phyloP scores from a whole-genome alignment of 2,329 filamentous ascomycete species.

The Keithomyces neogunnii region DNA sequence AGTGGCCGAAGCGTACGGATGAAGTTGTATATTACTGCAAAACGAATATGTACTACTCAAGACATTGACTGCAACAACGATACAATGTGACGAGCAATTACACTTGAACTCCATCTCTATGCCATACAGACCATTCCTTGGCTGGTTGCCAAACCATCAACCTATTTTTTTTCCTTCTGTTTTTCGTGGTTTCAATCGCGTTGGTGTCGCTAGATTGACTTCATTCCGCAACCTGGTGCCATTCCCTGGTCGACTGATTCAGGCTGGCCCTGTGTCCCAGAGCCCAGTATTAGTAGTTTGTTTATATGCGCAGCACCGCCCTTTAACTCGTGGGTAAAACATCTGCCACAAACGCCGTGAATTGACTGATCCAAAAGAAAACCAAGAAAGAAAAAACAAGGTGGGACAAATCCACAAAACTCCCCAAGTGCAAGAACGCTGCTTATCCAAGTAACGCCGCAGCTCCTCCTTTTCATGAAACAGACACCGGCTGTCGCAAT shows the following conservation, averaged over 20 bases:
- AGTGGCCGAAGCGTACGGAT: constrained; percentile 3
- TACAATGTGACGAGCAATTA: constrained; percentile 8
- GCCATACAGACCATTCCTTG: not conserved
- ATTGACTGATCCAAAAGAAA: not conserved
- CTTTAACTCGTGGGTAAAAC: not conserved
- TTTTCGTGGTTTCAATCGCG: not conserved
- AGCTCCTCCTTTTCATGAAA: not conserved
- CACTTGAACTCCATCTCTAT: constrained; percentile 1
- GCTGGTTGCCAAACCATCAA: not conserved
- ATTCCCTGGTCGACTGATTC: not conserved
- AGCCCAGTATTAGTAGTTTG: not conserved
- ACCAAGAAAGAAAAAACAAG: not conserved
- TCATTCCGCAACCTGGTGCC: not conserved
- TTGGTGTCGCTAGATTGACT: not conserved
- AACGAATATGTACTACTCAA: constrained; percentile 10
- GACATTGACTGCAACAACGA: constrained; percentile 3
- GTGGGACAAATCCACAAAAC: not conserved
- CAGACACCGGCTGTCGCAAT: not conserved
- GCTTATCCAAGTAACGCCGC: constrained; percentile 1
- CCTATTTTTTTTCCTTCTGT: not conserved
- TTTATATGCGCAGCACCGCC: not conserved
- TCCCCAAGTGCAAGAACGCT: not conserved
- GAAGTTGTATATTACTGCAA: no score
- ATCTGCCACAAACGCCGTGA: not conserved
- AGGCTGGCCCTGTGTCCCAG: not conserved